A percentile compares a stretch with the other conserved stretches of the same genome.
Conservation (phyloP, 768 basidiomycete genomes). For the Lyophyllum decastes region DNA sequence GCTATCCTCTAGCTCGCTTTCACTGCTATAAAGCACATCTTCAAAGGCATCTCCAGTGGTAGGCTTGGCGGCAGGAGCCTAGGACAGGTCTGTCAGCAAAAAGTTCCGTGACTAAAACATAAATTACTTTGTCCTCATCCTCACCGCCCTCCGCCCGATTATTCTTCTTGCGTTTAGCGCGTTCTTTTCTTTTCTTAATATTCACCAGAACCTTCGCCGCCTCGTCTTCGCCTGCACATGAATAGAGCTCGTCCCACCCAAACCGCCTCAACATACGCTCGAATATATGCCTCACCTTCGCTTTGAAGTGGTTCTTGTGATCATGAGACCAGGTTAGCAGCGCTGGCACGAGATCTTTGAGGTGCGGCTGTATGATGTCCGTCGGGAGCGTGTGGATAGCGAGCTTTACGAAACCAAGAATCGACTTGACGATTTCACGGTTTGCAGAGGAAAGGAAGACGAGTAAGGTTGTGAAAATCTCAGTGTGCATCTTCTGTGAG, state of each 20-base stretch:
- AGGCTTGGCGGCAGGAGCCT: slow-evolving; percentile 49
- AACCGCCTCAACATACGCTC: slow-evolving; percentile 94
- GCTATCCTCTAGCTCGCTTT: slow-evolving; percentile 82
- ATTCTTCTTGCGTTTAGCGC: slow-evolving; percentile 87
- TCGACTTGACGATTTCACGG: slow-evolving; percentile 97
- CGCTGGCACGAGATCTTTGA: slow-evolving; percentile 78
- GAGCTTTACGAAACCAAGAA: slow-evolving; percentile 93
- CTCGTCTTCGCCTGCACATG: slow-evolving; percentile 74
- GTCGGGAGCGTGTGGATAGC: slow-evolving; percentile 81
- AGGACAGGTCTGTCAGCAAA: slow-evolving; percentile 6
- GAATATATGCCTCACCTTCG: slow-evolving; percentile 95
- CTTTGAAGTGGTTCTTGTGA: slow-evolving; percentile 98
- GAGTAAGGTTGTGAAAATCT: slow-evolving; percentile 83
- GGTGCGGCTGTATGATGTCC: slow-evolving; percentile 73
- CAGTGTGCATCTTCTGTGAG: slow-evolving; percentile 70
- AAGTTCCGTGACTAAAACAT: neutral
- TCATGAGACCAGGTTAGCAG: slow-evolving; percentile 93
- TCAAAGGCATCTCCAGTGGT: slow-evolving; percentile 89
- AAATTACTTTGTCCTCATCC: slow-evolving; percentile 39
- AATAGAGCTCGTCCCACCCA: slow-evolving; percentile 81
- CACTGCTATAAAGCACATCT: slow-evolving; percentile 95
- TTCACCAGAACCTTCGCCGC: slow-evolving; percentile 87
- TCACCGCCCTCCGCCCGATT: slow-evolving; percentile 58
- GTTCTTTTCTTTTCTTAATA: slow-evolving; percentile 94
- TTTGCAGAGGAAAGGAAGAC: slow-evolving; percentile 94